Conservation (phyloP, 768 basidiomycete species). For the Pisolithus marmoratus region DNA sequence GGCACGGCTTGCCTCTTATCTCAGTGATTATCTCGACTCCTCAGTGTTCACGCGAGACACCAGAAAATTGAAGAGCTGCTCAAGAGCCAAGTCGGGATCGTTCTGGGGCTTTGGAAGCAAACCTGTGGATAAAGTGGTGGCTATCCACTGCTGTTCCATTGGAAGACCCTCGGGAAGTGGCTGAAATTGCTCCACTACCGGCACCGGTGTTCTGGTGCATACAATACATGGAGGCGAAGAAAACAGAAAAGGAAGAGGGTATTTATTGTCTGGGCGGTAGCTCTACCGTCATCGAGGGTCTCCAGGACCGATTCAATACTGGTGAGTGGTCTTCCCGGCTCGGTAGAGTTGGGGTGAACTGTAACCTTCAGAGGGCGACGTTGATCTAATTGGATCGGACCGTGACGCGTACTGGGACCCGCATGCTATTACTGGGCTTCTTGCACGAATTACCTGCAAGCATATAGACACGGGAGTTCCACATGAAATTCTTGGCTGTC, state of each 20-base stretch:
- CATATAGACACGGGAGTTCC: slow-evolving; percentile 87
- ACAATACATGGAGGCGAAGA: slow-evolving; percentile 89
- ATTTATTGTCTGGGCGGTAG: slow-evolving; percentile 95
- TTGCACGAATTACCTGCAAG: slow-evolving; percentile 91
- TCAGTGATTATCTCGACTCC: slow-evolving; percentile 46
- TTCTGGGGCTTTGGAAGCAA: slow-evolving; percentile 87
- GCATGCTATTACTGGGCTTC: slow-evolving; percentile 92
- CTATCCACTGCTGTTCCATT: slow-evolving; percentile 76
- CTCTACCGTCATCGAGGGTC: slow-evolving; percentile 87
- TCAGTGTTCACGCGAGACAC: slow-evolving; percentile 22
- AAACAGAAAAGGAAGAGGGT: slow-evolving; percentile 95
- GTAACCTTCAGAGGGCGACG: slow-evolving; percentile 76
- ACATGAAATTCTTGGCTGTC: slow-evolving; percentile 84
- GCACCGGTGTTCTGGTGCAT: slow-evolving; percentile 95
- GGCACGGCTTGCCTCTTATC: slow-evolving; percentile 43
- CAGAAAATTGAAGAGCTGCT: slow-evolving; percentile 34
- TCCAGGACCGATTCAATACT: slow-evolving; percentile 89
- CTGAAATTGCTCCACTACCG: slow-evolving; percentile 85
- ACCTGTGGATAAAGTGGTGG: slow-evolving; percentile 41
- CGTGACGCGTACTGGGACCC: slow-evolving; percentile 97
- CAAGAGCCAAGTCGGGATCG: slow-evolving; percentile 74
- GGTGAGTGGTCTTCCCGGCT: slow-evolving; percentile 44
- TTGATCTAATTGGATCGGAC: slow-evolving; percentile 82
- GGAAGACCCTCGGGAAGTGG: slow-evolving; percentile 82
- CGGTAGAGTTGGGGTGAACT: no score